Evolutionary conservation across 169 alveolate species (phyloP), one percentile per base, ranked within the genome.

Genomic region (Cryptosporidium xiaoi): DNA sequence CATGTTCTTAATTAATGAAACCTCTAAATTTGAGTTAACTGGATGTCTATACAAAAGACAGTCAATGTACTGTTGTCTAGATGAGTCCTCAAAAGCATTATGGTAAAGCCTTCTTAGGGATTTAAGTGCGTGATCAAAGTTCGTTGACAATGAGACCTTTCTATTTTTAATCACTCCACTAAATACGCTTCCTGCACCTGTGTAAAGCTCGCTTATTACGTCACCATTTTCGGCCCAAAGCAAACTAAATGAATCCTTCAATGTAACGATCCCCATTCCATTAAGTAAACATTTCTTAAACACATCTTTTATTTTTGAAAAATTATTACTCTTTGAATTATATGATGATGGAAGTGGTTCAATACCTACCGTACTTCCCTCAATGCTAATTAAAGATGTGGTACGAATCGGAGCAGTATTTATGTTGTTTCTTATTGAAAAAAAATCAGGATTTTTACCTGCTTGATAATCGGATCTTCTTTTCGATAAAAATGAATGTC

Each of bases 191-290:
- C 97, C 96, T 13, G 99, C 96, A n/a, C 99, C 99, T 3, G 99
- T 92, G 90, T 96, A 96, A 66, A 95, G 93, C 50, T 93, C 92
- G 71, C 97, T 94, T 10, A 97, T 91, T 66, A 90, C 91, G 87
- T 96, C 99, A 8, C 99, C 99, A 85, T 96, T 95, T 65, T 93
- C 97, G 31, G 97, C 97, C 99, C 99, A 97, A 82, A 95, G 90
- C 66, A 91, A 82, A 84, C 93, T 94, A 90, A 95, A 91, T 65
- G 91, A 85, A 67, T 90, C 93, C 84, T 93, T 92, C 51, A 91
- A 27, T 12, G 87, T 77, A 0, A 77, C 87, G 29, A 62, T 66
- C 18, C 77, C 87, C 87, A 77, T 77, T 15, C 87, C 87, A 48
- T 77, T 77, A 16, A 40, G 27, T 53, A 77, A 27, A 46, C 87